Base-by-base conservation (phyloP, 2,329 filamentous ascomycete genomes). In the Exserohilum rostratum region DNA sequence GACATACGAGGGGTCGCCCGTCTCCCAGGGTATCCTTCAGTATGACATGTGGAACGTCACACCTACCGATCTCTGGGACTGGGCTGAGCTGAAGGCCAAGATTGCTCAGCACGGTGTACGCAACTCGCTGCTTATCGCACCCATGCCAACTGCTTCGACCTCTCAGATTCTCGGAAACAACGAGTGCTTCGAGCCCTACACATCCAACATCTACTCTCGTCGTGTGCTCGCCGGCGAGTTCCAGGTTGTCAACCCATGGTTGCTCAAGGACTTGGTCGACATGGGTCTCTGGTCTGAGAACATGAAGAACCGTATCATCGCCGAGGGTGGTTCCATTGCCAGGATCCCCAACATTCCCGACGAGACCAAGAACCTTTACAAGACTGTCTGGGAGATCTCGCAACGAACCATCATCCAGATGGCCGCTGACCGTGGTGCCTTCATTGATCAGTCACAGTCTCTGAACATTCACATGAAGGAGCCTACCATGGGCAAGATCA, bases 281-380 rank as follows among this genome's bases (percentile, higher is more conserved):
- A 90, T 97, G 82, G 95, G 95, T 58, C 84, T 99, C 39, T 99
- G 95, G 95, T 97, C 93, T 43, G 93, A 99, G 79, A 91, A 92
- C 81, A 99, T 99, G 95, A 99, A 99, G 88, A 99, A 99, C 84
- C 92, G 95, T 69, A 99, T 99, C 83, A 99, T 99, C 71, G 90
- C 95, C 53, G 93, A 97, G 60, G 91, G 91, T 65, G 95, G 95
- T 64, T 98, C 93, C 17, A 90, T 99, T 51, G 95, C 98, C 78
- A 93, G 95, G 78, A 93, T 99, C 61, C 90, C 93, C 73, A 98
- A 96, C 79, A 97, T 99, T 60, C 93, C 95, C 12, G 86, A 90
- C 29, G 95, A 99, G 67, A 90, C 96, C 83, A 99, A 99, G 83
- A 87, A 89, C 34, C 85, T 99, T 6, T 99, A 99, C 86, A 99